These are phyloP conservation scores for Trypanosomatidae sp. DNA, from an alignment of 208 protist species.

Conservation along the genomic window DNA sequence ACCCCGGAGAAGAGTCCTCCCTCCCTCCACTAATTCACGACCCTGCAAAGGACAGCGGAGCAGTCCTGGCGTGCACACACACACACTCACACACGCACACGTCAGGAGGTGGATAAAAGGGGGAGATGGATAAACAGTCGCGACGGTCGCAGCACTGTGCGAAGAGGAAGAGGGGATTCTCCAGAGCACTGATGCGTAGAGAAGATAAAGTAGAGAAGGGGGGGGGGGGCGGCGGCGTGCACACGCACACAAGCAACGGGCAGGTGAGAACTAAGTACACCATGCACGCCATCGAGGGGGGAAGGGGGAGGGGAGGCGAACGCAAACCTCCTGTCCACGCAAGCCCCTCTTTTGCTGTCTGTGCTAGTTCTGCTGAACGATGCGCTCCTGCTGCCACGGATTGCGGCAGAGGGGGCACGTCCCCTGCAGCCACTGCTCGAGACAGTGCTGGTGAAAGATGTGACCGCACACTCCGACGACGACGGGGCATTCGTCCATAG, in stretches of 20 bases:
- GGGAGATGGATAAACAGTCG: background rate
- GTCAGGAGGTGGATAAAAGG: background rate
- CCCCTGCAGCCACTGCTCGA: slow-evolving; percentile 33
- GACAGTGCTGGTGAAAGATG: slow-evolving; percentile 53
- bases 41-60: background rate
- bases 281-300: background rate
- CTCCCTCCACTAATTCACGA: background rate
- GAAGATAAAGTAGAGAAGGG: background rate
- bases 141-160: background rate
- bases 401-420: slow-evolving; percentile 28
- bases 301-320: background rate
- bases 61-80: background rate
- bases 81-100: background rate
- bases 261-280: background rate
- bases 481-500: slow-evolving; percentile 27
- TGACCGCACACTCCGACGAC: slow-evolving; percentile 43
- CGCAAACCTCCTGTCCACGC: background rate
- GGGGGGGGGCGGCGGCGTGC: background rate
- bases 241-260: background rate
- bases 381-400: slow-evolving; percentile 19
- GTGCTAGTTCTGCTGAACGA: background rate
- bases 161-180: background rate
- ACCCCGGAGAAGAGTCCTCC: background rate
- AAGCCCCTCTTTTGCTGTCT: no score
- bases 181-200: background rate